A percentile compares a stretch with the other conserved stretches of the same genome.
These are phyloP conservation scores for Styphnolobium japonicum DNA, from an alignment of 306 rosid species.

Conservation along the genomic window DNA sequence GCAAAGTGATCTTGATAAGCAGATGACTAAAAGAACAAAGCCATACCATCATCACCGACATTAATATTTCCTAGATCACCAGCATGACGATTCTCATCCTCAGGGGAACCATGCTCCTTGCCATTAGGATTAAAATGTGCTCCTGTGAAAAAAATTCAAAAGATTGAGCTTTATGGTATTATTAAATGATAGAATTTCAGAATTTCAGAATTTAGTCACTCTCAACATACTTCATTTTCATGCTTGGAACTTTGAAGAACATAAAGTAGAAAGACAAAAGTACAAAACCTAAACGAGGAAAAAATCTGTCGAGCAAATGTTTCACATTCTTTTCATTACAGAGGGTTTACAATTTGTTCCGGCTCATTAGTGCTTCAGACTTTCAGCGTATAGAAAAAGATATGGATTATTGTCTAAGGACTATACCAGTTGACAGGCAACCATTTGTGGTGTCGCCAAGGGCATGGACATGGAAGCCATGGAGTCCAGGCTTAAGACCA, in stretches of 20 bases:
- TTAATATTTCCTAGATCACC: slow-evolving; percentile 93
- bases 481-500: slow-evolving; percentile 89
- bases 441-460: slow-evolving; percentile 97
- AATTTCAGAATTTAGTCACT: not conserved
- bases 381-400: not conserved
- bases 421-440: slow-evolving; percentile 89
- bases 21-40: not conserved
- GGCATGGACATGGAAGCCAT: slow-evolving; percentile 93
- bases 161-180: not conserved
- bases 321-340: not conserved
- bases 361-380: not conserved
- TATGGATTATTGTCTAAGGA: not conserved
- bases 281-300: not conserved
- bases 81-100: slow-evolving; percentile 79
- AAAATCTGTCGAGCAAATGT: not conserved
- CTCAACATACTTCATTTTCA: not conserved
- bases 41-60: slow-evolving; percentile 79
- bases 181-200: not conserved
- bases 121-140: slow-evolving; percentile 79
- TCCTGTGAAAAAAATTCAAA: slow-evolving; percentile 42
- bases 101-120: slow-evolving; percentile 90
- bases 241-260: not conserved
- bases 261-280: not conserved
- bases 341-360: not conserved
- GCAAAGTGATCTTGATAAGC: not conserved